Conservation (phyloP, 2,329 filamentous ascomycete species). For the Nemania sp. region DNA sequence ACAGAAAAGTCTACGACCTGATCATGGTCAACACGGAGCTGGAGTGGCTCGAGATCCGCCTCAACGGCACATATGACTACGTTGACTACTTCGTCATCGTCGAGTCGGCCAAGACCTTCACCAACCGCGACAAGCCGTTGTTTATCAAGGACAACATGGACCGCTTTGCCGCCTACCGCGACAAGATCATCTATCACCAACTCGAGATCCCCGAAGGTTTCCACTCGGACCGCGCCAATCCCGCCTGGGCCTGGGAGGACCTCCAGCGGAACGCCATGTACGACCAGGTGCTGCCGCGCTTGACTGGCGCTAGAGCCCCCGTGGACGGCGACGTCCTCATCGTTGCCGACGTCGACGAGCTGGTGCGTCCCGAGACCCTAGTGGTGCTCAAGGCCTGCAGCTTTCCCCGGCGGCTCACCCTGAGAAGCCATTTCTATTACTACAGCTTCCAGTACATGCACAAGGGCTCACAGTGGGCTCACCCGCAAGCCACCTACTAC, state of each 20-base stretch:
- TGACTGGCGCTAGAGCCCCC: constrained; percentile 49
- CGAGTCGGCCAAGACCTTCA: constrained; percentile 63
- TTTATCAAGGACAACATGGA: constrained; percentile 57
- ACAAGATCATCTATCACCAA: constrained; percentile 65
- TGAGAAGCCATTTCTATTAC: constrained; percentile 59
- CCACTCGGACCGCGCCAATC: constrained; percentile 42
- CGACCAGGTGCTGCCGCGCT: constrained; percentile 56
- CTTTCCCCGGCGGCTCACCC: constrained; percentile 57
- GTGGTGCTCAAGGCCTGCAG: constrained; percentile 54
- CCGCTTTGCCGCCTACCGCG: constrained; percentile 55
- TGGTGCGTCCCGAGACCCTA: constrained; percentile 57
- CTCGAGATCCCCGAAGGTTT: constrained; percentile 51
- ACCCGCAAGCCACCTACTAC: constrained; percentile 65
- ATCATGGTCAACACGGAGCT: constrained; percentile 67
- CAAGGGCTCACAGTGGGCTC: constrained; percentile 54
- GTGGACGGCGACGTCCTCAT: constrained; percentile 58
- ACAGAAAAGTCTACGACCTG: constrained; percentile 63
- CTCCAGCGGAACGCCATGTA: constrained; percentile 60
- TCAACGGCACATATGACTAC: constrained; percentile 59
- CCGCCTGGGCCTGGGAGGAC: constrained; percentile 54
- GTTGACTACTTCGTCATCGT: constrained; percentile 70
- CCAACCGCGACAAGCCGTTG: constrained; percentile 59
- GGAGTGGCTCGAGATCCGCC: constrained; percentile 67
- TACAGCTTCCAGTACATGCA: constrained; percentile 62
- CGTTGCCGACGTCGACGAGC: constrained; percentile 65